Evolutionary conservation across 495 filamentous ascomycete genomes (phyloP).

Genomic region (Penicillium samsonianum): DNA sequence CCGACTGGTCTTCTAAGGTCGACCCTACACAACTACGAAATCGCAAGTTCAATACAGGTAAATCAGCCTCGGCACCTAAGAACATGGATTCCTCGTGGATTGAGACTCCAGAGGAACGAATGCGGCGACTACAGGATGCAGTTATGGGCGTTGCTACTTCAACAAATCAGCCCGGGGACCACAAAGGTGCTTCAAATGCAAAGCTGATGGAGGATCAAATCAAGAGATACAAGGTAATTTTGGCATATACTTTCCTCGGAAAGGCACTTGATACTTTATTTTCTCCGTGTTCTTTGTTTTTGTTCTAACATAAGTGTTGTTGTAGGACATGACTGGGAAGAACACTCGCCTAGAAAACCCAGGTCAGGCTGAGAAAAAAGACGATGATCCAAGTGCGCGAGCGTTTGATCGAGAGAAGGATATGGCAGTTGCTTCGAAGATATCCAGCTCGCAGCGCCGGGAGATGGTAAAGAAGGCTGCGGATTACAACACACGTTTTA

Average conservation of each 20-base stretch:
- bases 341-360: slow-evolving; percentile 64
- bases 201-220: slow-evolving; percentile 52
- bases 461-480: slow-evolving; percentile 80
- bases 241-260: neutral
- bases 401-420: slow-evolving; percentile 95
- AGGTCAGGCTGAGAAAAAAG: slow-evolving; percentile 63
- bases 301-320: neutral
- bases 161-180: slow-evolving; percentile 1
- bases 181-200: slow-evolving; percentile 19
- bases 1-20: slow-evolving; percentile 62
- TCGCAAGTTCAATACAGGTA: slow-evolving; percentile 82
- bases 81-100: slow-evolving; percentile 72
- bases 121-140: slow-evolving; percentile 75
- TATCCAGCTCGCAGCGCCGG: slow-evolving; percentile 71
- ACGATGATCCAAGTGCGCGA: slow-evolving; percentile 88
- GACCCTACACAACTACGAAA: slow-evolving; percentile 83
- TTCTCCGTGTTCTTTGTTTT: neutral
- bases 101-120: slow-evolving; percentile 88
- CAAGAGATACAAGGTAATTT: slow-evolving; percentile 58
- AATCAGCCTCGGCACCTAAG: slow-evolving; percentile 45
- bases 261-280: neutral
- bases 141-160: slow-evolving; percentile 68
- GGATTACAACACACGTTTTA: slow-evolving; percentile 82
- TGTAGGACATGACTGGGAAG: slow-evolving; percentile 61
- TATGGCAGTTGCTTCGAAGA: slow-evolving; percentile 72